Conservation (phyloP, 176 grass and related monocot species). For the Eragrostis curvula region DNA sequence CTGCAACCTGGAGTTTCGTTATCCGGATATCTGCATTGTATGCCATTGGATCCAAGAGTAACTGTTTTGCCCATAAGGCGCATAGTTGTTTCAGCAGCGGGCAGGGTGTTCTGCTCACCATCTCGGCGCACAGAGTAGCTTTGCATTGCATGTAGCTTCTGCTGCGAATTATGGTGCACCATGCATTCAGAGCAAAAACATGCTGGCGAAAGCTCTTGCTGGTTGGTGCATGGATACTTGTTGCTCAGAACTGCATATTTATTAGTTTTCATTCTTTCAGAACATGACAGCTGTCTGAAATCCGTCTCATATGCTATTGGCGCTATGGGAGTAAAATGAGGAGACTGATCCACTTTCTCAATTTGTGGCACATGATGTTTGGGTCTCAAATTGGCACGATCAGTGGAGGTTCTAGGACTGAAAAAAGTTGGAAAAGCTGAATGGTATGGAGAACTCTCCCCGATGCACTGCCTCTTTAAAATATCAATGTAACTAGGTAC, state of each 20-base stretch:
- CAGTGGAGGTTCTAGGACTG: conserved; percentile 21
- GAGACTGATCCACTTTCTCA: conserved; percentile 50
- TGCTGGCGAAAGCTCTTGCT: conserved; percentile 29
- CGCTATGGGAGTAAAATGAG: conserved; percentile 35
- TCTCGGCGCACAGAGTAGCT: conserved; percentile 30
- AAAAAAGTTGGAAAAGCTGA: conserved; percentile 42
- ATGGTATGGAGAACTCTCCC: conserved; percentile 39
- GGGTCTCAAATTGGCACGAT: conserved; percentile 50
- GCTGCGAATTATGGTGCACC: conserved; percentile 31
- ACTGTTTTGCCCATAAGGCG: conserved; percentile 95
- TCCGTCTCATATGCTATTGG: conserved; percentile 41
- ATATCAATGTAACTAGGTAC: conserved; percentile 42
- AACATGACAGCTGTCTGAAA: conserved; percentile 58
- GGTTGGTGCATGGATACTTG: conserved; percentile 24
- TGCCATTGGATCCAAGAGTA: conserved; percentile 59
- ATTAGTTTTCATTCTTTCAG: conserved; percentile 57
- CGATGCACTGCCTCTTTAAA: conserved; percentile 45
- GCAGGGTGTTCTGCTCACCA: conserved; percentile 42
- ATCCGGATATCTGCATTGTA: conserved; percentile 51
- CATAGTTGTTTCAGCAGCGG: conserved; percentile 59
- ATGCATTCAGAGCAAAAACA: conserved; percentile 42
- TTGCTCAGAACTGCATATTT: conserved; percentile 34
- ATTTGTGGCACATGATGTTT: conserved; percentile 39
- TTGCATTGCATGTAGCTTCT: conserved; percentile 39
- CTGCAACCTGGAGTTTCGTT: conserved; percentile 38